Evolutionary conservation across 371 early-diverging fungal species (phyloP), one percentile per base, ranked within the genome.

Genomic region (Rhizopus delemar): DNA sequence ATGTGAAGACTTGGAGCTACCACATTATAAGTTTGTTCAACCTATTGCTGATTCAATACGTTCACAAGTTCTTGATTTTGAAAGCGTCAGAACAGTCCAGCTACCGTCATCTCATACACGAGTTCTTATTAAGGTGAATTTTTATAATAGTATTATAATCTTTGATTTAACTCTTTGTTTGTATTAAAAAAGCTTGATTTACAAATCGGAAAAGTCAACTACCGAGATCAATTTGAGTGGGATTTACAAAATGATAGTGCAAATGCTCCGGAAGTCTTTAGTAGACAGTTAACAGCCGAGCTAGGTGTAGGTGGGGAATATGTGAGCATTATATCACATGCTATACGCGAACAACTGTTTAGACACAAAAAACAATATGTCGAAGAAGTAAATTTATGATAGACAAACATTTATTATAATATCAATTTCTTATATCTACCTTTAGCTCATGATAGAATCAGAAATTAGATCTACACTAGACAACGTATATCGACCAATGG

Each of bases 161-260:
- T 36, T 6, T 36, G 6, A 11, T 36, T 36, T 8, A 36, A 36
- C 36, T 8, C 36, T 5, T 41, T 41, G 48, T 11, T 56, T 50
- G 2, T 36, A 38, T 33, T 16, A 11, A 22, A 13, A 33, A 16
- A 91, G 88, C 81, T 97, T 45, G 95, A 97, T 74, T 59, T 97
- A 39, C 87, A 92, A 60, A 87, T 94, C 8, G 96, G 93, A 22
- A 81, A 86, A 54, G 77, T 90, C 15, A 87, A 92, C 61, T 73
- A 95, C 32, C 81, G 89, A n/a, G 98, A 98, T 73, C 88, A 87
- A 29, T 90, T 98, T 68, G 95, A 96, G 69, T 97, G 98, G 98
- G 93, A 93, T 58, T 75, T 94, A 9, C 69, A 70, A 16, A 73
- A 69, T 43, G 83, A 83, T 22, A 60, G 82, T n/a, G 83, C 84